phyloP scores from a whole-genome alignment of 2,329 filamentous ascomycete species.

The Rhytidhysteron rufulum region DNA sequence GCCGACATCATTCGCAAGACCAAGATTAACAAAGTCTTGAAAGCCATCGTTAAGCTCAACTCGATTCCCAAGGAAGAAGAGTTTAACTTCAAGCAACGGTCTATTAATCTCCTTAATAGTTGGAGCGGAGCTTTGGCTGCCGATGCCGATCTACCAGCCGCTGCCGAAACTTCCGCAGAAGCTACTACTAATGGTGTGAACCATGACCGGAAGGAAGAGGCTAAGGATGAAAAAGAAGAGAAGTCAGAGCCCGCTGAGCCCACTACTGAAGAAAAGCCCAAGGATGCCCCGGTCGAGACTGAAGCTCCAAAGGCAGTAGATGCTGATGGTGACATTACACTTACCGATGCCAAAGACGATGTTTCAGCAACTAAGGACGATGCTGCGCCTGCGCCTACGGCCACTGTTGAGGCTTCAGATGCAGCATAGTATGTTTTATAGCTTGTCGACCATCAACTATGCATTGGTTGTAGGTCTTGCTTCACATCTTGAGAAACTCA shows the following conservation, averaged over 20 bases:
- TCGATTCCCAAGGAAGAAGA: slow-evolving; percentile 78
- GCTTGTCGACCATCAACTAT: too few relatives aligned
- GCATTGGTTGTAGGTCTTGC: too few relatives aligned
- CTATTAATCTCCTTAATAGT: slow-evolving; percentile 72
- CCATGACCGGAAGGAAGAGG: slow-evolving; percentile 34
- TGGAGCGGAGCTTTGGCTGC: slow-evolving; percentile 75
- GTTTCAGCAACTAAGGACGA: slow-evolving; percentile 15
- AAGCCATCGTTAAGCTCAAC: slow-evolving; percentile 84
- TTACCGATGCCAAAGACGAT: slow-evolving; percentile 26
- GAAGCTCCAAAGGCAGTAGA: slow-evolving; percentile 11
- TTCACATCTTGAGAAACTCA: too few relatives aligned
- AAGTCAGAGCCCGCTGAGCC: slow-evolving; percentile 36
- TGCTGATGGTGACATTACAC: slow-evolving; percentile 26
- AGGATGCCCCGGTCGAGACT: slow-evolving; percentile 21
- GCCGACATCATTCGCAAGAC: slow-evolving; percentile 83
- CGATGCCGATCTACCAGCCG: slow-evolving; percentile 25
- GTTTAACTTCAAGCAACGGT: slow-evolving; percentile 82
- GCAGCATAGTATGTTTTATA: too few relatives aligned
- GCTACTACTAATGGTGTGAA: slow-evolving; percentile 32
- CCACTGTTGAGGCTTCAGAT: background rate
- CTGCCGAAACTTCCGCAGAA: slow-evolving; percentile 16
- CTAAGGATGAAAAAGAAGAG: slow-evolving; percentile 39
- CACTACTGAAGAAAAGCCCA: slow-evolving; percentile 34
- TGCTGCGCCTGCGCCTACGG: background rate
- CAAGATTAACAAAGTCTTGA: slow-evolving; percentile 98